Evolutionary conservation across 2,329 filamentous ascomycete species (phyloP), one percentile per base, ranked within the genome.

Genomic region (Xenoacremonium recifei): DNA sequence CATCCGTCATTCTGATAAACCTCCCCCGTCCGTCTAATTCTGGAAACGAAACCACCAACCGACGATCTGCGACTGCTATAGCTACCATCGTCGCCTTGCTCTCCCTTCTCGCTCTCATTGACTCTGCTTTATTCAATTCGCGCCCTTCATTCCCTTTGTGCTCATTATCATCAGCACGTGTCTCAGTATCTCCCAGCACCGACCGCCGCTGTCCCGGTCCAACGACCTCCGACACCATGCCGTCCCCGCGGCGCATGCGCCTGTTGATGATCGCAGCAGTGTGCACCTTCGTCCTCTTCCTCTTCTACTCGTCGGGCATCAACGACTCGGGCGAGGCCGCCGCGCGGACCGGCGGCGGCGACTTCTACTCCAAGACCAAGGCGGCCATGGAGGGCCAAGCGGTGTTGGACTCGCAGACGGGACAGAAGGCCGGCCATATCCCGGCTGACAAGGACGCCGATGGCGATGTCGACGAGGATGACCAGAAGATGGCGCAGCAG

Each of bases 291-390:
- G 67, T 92, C 53, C 74, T 84, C 34, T 69, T 85, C 40, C 71
- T 95, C 53, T 89, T 92, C 71, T 84, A 89, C 62, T 85, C 84
- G 16, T 77, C 76, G n/a, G 75, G 75, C 36, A 69, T 78, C 39
- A 73, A 76, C 43, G n/a, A n/a, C n/a, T 69, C 76, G 37, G 71
- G 72, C 23, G 64, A 69, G 47, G 70, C 70, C 35, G 73, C 66
- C 32, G 73, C 76, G 54, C 53, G 57, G 21, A 63, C 59, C 37
- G 65, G 67, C 25, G 55, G 73, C 3, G 68, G 73, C 32, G 79
- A 79, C 55, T 84, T 84, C 53, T 82, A 82, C 66, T 68, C 72
- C 48, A 79, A 76, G 64, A 84, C 80, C 19, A 70, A 76, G 54
- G 67, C 75, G 43, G 80, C 77, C 7, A 64, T 84, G 55, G 70